These are phyloP conservation scores for Diplosphaera chodatii DNA, from an alignment of 139 green algal species.

Conservation along the genomic window DNA sequence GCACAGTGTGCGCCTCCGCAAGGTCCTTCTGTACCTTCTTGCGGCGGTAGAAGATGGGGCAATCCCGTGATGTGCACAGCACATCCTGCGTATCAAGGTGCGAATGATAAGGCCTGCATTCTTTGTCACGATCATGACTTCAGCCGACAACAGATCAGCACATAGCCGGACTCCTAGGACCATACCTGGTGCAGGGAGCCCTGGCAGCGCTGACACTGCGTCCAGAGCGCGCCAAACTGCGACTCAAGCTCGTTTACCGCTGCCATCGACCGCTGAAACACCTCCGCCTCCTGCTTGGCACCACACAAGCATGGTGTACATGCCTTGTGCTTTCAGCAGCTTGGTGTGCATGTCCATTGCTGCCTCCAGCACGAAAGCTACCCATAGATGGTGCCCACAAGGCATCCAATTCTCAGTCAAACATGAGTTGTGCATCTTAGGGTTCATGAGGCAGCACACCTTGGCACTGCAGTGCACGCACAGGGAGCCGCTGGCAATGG, in stretches of 20 bases:
- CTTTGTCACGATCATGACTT: too few relatives aligned
- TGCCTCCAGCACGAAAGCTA: too few relatives aligned
- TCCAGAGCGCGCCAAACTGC: slow-evolving; percentile 82
- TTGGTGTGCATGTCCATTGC: too few relatives aligned
- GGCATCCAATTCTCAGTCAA: too few relatives aligned
- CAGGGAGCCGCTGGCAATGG: slow-evolving; percentile 52
- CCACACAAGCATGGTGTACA: background rate
- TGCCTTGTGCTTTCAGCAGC: too few relatives aligned
- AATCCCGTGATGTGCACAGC: slow-evolving; percentile 91
- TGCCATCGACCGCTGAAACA: slow-evolving; percentile 61
- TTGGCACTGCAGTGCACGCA: slow-evolving; percentile 77
- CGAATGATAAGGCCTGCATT: background rate
- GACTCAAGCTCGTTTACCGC: slow-evolving; percentile 70
- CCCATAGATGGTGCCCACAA: too few relatives aligned
- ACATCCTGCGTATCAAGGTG: slow-evolving; percentile 70
- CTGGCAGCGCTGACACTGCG: slow-evolving; percentile 96
- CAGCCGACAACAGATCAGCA: too few relatives aligned
- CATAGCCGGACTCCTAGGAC: background rate
- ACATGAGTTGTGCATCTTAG: too few relatives aligned
- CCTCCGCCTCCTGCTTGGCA: slow-evolving; percentile 46
- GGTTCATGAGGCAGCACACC: slow-evolving; percentile 8
- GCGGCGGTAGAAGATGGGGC: slow-evolving; percentile 97
- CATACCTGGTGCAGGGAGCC: slow-evolving; percentile 63
- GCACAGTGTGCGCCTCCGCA: slow-evolving; percentile 65
- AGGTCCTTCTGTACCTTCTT: slow-evolving; percentile 97